These are phyloP conservation scores for Melocanna baccifera DNA, from an alignment of 176 grass and related monocot genomes.

Conservation along the genomic window DNA sequence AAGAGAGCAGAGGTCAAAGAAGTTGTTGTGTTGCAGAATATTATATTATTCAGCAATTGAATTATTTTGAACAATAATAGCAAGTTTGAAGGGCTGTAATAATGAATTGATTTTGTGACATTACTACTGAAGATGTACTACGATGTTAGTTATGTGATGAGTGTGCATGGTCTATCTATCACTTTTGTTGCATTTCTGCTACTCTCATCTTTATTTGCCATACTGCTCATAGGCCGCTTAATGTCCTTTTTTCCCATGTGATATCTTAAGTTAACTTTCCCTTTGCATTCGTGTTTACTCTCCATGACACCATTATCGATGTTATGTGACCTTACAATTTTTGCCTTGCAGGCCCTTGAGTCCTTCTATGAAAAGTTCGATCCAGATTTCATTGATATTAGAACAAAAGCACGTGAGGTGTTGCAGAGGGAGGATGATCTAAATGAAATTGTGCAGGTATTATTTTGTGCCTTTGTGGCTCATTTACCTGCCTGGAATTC, in stretches of 20 bases:
- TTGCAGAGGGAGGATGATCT: conserved; percentile 89
- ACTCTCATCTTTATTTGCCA: neutral
- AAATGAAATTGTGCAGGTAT: conserved; percentile 96
- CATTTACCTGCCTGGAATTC: neutral
- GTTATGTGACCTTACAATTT: neutral
- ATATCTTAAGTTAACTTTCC: neutral
- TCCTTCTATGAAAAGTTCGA: conserved; percentile 75
- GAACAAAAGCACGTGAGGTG: conserved; percentile 92
- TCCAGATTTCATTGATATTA: conserved; percentile 84
- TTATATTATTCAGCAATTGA: neutral
- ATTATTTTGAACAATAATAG: neutral
- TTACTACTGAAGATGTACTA: neutral
- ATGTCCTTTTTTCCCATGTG: neutral
- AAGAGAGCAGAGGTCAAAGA: neutral
- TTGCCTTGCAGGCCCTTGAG: conserved; percentile 62
- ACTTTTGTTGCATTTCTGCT: neutral
- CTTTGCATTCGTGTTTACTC: neutral
- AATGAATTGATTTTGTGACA: neutral
- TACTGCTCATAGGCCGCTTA: neutral
- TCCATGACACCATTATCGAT: neutral
- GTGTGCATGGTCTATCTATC: neutral
- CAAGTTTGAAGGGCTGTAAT: neutral
- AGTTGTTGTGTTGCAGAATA: neutral
- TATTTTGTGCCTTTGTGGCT: conserved; percentile 3
- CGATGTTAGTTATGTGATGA: neutral